Evolutionary conservation across 192 early-diverging fungal genomes (phyloP).

Genomic region (Coemansia sp.): DNA sequence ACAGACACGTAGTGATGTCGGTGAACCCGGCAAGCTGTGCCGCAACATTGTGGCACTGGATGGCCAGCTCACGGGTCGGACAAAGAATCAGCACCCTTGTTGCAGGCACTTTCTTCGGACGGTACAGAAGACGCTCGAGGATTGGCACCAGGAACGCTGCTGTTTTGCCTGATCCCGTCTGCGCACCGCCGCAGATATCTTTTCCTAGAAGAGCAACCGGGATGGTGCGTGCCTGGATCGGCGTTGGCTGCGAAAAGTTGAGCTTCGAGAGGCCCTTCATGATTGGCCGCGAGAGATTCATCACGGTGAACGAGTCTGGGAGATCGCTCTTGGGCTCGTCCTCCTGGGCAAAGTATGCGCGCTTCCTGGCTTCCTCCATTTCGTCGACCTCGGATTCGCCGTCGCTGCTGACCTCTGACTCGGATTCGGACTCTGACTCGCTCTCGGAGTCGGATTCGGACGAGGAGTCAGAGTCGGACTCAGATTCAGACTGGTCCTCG

Average conservation of each 20-base stretch:
- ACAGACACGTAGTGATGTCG: constrained; percentile 81
- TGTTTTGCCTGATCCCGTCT: constrained; percentile 98
- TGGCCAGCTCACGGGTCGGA: constrained; percentile 97
- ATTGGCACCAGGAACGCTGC: constrained; percentile 95
- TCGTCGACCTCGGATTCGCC: constrained; percentile 54
- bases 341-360: constrained; percentile 51
- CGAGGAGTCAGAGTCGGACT: not conserved
- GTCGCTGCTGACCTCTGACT: constrained; percentile 29
- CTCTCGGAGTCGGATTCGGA: constrained; percentile 21
- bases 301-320: constrained; percentile 80
- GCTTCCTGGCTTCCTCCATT: constrained; percentile 47
- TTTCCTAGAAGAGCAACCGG: constrained; percentile 92
- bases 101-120: constrained; percentile 72
- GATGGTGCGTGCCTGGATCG: constrained; percentile 89
- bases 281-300: constrained; percentile 94
- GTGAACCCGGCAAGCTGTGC: constrained; percentile 81
- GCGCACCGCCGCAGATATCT: constrained; percentile 97
- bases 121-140: constrained; percentile 89
- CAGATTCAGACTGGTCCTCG: constrained; percentile 18
- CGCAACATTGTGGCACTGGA: constrained; percentile 93
- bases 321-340: constrained; percentile 47
- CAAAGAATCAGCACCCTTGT: constrained; percentile 89
- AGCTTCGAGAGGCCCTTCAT: constrained; percentile 86
- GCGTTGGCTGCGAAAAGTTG: constrained; percentile 89
- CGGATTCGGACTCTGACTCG: constrained; percentile 18